These are phyloP conservation scores for Fagopyrum homotropicum DNA, from an alignment of 148 eudicot species.

Conservation along the genomic window DNA sequence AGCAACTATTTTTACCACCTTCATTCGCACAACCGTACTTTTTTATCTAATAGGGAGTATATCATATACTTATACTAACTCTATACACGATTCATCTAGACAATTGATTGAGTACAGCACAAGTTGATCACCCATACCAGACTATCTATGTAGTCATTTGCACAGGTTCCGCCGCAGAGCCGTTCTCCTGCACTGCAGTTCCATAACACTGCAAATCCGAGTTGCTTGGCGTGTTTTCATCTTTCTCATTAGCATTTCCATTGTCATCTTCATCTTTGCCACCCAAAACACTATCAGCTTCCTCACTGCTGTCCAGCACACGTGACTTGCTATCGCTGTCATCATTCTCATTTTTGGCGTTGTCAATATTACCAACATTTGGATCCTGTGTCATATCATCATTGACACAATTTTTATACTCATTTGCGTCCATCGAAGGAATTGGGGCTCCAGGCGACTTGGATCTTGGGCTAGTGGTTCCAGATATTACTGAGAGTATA, in stretches of 20 bases:
- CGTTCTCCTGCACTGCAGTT: not conserved
- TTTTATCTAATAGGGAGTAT: not conserved
- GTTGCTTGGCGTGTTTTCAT: not conserved
- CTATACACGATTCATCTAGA: slow-evolving; percentile 4
- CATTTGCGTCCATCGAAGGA: not conserved
- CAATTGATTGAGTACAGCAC: not conserved
- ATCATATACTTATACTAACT: slow-evolving; percentile 6
- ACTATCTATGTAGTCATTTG: not conserved
- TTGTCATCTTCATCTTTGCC: not conserved
- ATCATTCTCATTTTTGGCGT: not conserved
- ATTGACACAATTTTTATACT: not conserved
- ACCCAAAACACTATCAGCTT: not conserved
- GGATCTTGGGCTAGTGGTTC: slow-evolving; percentile 21
- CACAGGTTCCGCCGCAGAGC: not conserved
- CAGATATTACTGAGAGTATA: slow-evolving; percentile 36
- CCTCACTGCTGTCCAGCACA: not conserved
- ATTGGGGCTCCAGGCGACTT: slow-evolving; percentile 16
- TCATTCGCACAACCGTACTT: not conserved
- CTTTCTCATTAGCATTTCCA: not conserved
- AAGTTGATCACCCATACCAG: not conserved
- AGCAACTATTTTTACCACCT: not conserved
- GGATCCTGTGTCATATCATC: not conserved
- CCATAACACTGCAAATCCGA: not conserved
- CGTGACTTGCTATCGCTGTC: not conserved
- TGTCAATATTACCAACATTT: not conserved